These are phyloP conservation scores for Erodium moschatum DNA, from an alignment of 441 rosid genomes.

Conservation along the genomic window DNA sequence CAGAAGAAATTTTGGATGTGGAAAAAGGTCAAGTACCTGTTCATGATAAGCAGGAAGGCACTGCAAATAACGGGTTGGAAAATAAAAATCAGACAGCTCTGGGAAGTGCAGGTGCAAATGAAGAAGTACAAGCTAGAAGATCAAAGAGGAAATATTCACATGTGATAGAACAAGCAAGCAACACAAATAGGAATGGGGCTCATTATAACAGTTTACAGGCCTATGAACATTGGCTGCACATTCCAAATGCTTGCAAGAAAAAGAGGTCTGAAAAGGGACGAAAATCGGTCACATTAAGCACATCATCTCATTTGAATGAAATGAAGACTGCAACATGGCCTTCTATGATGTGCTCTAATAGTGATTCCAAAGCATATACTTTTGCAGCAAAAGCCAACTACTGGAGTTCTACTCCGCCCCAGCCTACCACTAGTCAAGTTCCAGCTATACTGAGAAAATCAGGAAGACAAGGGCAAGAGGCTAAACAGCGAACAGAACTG, in stretches of 20 bases:
- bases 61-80: constrained; percentile 17
- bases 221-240: constrained; percentile 32
- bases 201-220: constrained; percentile 31
- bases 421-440: constrained; percentile 16
- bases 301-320: constrained; percentile 25
- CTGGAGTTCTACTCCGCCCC: constrained; percentile 20
- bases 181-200: constrained; percentile 29
- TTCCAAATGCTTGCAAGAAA: constrained; percentile 33
- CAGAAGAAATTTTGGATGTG: neutral
- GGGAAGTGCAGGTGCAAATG: constrained; percentile 17
- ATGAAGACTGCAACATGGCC: constrained; percentile 18
- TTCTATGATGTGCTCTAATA: constrained; percentile 9
- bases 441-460: constrained; percentile 20
- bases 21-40: neutral
- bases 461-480: constrained; percentile 22
- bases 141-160: constrained; percentile 24
- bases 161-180: constrained; percentile 24
- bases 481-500: constrained; percentile 25
- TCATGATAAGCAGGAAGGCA: neutral
- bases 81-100: constrained; percentile 21
- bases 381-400: constrained; percentile 18
- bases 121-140: constrained; percentile 28
- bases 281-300: constrained; percentile 25
- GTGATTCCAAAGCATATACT: constrained; percentile 13
- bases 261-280: constrained; percentile 43